Evolutionary conservation across 768 basidiomycete genomes (phyloP), one percentile per base, ranked within the genome.

Genomic region (Serendipita sp.): DNA sequence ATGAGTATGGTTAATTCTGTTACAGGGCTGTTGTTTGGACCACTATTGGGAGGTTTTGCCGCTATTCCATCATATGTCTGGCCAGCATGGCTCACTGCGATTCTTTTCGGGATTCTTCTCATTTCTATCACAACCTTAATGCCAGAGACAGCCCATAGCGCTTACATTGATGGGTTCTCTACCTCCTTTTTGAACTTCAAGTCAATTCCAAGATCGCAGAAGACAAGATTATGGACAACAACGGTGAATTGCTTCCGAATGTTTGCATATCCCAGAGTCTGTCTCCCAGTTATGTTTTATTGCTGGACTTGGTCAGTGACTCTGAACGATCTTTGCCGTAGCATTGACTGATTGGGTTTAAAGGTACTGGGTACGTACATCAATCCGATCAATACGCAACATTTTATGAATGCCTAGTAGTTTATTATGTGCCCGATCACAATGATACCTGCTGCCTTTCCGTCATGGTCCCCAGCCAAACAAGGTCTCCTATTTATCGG

Each of bases 371-470:
- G 66, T 67, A 36, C 3, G 66, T 48, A 8, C n/a, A 5, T n/a
- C 48, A 31, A 5, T 50, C 18, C 5, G 0, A 50, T 5, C 18
- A 8, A 6, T n/a, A 8, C n/a, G 5, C 13, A 5, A 11, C 50
- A 62, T 23, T 31, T 33, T 18, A 40, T 48, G n/a, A 53, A 64
- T 60, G 27, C 27, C 4, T 23, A 29, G 18, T 44, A 67, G 66
- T 67, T 64, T 37, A 67, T 67, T 50, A 55, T 67, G 31, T 67
- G 66, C 52, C 66, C 66, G 29, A 67, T 67, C 10, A 64, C 65
- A 31, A 67, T 67, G 66, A 55, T 67, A 36, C 66, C 66, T 2
- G 65, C 64, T 15, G 66, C 66, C 8, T 67, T 67, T 44, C 66
- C 66, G 3, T 63, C 27, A 10, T 66, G 62, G 34, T 44, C 27